Evolutionary conservation across 768 basidiomycete genomes (phyloP), one percentile per base, ranked within the genome.

Genomic region (Hypholoma sublateritium): DNA sequence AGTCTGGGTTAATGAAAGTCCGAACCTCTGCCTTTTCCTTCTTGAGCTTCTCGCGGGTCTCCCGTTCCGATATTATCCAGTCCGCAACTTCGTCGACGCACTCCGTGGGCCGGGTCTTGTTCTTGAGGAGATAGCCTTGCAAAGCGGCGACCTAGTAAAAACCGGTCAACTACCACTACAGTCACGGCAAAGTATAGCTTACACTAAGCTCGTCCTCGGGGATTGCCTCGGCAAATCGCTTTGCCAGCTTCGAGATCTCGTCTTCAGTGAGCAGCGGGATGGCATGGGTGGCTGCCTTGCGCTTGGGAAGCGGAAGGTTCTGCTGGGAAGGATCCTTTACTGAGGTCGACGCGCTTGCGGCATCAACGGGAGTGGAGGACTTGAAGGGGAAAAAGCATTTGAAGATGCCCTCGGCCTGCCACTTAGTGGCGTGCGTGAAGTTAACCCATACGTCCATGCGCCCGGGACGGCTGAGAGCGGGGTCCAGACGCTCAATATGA

Each of bases 371-470:
- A 13, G 55, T 57, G 51, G 77, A 62, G 2, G 80, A 74, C 61
- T 77, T 85, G 71, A 71, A 87, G 3, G 92, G 91, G 87, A 94
- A 94, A 85, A 94, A 94, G 71, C 90, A 92, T 70, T 92, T 92
- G 84, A 93, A 94, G 68, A 94, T 91, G 50, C 90, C 91, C 71
- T 93, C 91, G 13, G 92, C 92, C 67, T 94, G 92, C 90, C 90
- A 93, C 70, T 91, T 93, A 7, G 90, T 92, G 5, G 92, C 91
- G 66, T 94, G 87, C 50, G 88, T 87, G 73, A 94, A 94, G 75
- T 93, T 91, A 39, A 95, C 81, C 91, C 91, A 93, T 14, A 95
- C 87, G 65, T 93, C 93, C 89, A 93, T 92, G 45, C 91, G 89
- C 56, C 94, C 94, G 25, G 93, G 90, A 19, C 92, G 84, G 69